These are phyloP conservation scores for Ophiocytium majus DNA, from an alignment of 352 stramenopile genomes.

Conservation along the genomic window DNA sequence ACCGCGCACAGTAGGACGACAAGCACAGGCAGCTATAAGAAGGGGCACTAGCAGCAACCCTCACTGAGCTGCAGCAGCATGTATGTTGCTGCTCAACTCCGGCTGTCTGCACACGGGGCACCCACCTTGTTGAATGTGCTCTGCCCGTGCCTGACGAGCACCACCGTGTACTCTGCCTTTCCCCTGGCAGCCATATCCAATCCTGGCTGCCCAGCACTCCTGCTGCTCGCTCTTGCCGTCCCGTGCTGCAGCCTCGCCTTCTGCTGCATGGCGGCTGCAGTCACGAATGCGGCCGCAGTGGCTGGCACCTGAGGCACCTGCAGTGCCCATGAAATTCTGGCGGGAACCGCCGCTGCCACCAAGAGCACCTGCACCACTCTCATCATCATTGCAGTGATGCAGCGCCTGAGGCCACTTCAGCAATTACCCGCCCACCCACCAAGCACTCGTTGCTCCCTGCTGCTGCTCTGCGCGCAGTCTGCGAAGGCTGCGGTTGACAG, in stretches of 20 bases:
- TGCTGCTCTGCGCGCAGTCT: no score
- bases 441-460: no score
- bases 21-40: no score
- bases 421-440: no score
- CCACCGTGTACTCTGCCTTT: slow-evolving; percentile 37
- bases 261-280: neutral
- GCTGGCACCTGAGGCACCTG: no score
- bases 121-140: slow-evolving; percentile 54
- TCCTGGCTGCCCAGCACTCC: neutral
- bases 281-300: no score
- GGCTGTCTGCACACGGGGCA: neutral
- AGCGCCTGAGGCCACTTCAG: no score
- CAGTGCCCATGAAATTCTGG: no score
- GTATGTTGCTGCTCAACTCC: neutral
- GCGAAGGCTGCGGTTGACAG: no score
- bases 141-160: slow-evolving; percentile 52
- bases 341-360: no score
- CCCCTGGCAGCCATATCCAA: slow-evolving; percentile 16
- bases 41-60: neutral
- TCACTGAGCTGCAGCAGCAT: neutral
- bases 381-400: no score
- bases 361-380: no score
- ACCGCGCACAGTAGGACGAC: neutral
- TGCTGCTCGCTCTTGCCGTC: neutral
- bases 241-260: neutral